These are phyloP conservation scores for Boletus patriciae DNA, from an alignment of 768 basidiomycete genomes.

Conservation along the genomic window DNA sequence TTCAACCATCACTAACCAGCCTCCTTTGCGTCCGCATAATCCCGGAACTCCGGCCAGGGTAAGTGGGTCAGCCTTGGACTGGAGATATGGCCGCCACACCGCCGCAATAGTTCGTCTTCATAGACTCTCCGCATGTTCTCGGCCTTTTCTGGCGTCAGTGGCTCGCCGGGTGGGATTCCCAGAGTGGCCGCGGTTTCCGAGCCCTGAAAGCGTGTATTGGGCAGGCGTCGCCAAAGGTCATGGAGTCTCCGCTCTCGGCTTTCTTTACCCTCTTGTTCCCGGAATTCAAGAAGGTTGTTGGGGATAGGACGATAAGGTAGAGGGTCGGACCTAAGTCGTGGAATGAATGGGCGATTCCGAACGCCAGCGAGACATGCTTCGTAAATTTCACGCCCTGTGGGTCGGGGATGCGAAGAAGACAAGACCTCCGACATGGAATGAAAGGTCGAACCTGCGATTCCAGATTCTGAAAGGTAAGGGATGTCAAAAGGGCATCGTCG, in stretches of 20 bases:
- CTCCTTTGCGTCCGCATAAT: conserved; percentile 81
- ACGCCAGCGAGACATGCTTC: conserved; percentile 54
- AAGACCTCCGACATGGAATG: conserved; percentile 29
- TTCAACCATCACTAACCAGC: conserved; percentile 51
- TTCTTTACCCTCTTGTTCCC: conserved; percentile 59
- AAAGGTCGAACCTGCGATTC: conserved; percentile 21
- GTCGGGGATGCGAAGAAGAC: conserved; percentile 26
- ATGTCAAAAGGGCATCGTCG: conserved; percentile 33
- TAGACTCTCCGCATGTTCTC: conserved; percentile 68
- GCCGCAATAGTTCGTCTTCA: conserved; percentile 69
- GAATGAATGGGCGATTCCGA: conserved; percentile 55
- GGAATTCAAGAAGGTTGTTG: conserved; percentile 62
- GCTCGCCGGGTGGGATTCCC: conserved; percentile 15
- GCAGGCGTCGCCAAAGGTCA: conserved; percentile 63
- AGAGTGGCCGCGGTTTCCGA: conserved; percentile 24
- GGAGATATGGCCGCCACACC: conserved; percentile 47
- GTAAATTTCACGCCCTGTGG: conserved; percentile 50
- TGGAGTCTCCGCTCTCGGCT: conserved; percentile 59
- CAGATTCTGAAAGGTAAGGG: conserved; percentile 7
- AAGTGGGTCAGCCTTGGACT: conserved; percentile 47
- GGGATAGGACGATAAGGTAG: conserved; percentile 40
- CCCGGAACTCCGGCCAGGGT: conserved; percentile 69
- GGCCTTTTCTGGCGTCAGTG: conserved; percentile 53
- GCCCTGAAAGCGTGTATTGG: conserved; percentile 31
- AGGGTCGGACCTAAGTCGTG: conserved; percentile 58